Evolutionary conservation across 257 asterid species (phyloP).

Genomic region (Fraxinus pennsylvanica): DNA sequence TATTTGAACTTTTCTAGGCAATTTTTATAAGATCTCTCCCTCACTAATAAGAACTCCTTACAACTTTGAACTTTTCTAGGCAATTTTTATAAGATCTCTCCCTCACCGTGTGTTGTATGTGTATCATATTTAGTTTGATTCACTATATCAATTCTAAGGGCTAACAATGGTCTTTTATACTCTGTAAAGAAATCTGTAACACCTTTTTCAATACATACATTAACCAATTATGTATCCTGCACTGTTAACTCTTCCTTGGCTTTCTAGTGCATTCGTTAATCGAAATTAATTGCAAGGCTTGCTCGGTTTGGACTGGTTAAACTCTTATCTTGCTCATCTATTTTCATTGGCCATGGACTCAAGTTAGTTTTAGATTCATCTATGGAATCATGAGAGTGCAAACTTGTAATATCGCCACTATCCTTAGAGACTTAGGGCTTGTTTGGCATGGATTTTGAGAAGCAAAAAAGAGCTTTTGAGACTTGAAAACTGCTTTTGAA

Average conservation of each 20-base stretch:
- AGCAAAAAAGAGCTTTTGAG: too few species aligned
- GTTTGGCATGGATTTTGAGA: neutral
- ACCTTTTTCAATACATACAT: constrained; percentile 5
- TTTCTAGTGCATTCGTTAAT: neutral
- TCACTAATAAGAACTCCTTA: neutral
- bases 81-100: neutral
- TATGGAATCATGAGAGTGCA: constrained; percentile 3
- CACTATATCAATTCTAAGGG: neutral
- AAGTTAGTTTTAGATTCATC: neutral
- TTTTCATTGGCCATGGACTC: neutral
- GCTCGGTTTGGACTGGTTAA: neutral
- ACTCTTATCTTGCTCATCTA: constrained; percentile 8
- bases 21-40: neutral
- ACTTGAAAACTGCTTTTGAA: too few species aligned
- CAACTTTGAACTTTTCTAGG: neutral
- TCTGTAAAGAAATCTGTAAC: neutral
- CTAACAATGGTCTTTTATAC: neutral
- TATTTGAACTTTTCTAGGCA: neutral
- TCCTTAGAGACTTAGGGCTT: neutral
- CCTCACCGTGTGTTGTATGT: neutral
- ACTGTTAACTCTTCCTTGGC: neutral
- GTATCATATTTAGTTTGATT: neutral
- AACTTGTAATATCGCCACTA: neutral
- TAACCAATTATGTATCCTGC: neutral
- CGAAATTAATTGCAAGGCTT: neutral